phyloP scores from a whole-genome alignment of 306 rosid species.

The Cajanus cajan region DNA sequence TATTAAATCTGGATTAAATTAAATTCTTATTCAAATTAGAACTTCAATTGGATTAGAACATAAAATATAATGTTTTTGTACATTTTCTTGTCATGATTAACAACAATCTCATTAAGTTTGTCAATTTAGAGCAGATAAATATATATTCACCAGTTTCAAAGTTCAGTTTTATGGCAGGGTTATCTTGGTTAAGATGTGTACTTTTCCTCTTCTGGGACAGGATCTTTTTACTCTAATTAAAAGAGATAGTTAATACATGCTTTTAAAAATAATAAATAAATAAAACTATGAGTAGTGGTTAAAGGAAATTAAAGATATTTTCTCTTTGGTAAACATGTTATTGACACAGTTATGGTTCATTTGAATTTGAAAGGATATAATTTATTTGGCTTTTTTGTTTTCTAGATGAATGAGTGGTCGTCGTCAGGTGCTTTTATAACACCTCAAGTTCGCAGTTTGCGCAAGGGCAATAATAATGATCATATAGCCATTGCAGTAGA shows the following conservation, averaged over 20 bases:
- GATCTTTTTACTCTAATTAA: background rate
- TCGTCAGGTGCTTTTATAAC: conserved; percentile 58
- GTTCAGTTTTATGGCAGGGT: background rate
- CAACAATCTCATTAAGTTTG: background rate
- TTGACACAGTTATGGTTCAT: background rate
- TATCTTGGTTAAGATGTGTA: background rate
- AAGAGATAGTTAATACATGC: background rate
- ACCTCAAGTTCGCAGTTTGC: conserved; percentile 96
- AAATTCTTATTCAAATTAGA: background rate
- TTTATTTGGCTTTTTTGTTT: conserved; percentile 18
- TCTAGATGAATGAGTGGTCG: conserved; percentile 66
- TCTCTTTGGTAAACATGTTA: background rate
- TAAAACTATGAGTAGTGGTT: conserved; percentile 2
- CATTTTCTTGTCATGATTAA: background rate
- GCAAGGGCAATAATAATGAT: conserved; percentile 77
- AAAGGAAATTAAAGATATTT: background rate
- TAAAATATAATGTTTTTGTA: background rate
- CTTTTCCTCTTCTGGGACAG: background rate
- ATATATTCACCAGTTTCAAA: background rate
- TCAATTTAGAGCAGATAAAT: background rate
- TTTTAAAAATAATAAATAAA: background rate
- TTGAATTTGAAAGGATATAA: conserved; percentile 1
- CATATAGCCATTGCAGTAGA: conserved; percentile 94
- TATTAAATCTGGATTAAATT: conserved; percentile 2
- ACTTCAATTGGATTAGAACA: conserved; percentile 11